Conservation (phyloP, 1,284 basidiomycete species). For the Apiotrichum laibachii region DNA sequence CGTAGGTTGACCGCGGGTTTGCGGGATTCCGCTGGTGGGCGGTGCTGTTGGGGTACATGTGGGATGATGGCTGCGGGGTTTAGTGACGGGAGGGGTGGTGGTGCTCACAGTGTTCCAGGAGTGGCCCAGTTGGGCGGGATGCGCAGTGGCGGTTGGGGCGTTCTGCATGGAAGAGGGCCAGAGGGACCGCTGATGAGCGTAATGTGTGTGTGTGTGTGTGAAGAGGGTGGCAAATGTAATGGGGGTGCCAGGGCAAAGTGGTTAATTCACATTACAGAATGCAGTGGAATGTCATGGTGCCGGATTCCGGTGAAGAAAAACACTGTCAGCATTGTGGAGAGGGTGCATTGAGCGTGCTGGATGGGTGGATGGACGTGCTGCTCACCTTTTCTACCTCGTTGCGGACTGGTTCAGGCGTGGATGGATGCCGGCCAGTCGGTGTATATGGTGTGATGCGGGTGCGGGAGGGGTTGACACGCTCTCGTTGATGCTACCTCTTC, state of each 20-base stretch:
- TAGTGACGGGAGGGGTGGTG: too few relatives aligned
- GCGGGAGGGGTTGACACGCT: too few relatives aligned
- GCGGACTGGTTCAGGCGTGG: too few relatives aligned
- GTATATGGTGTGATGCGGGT: too few relatives aligned
- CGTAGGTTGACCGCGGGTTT: conserved; percentile 34
- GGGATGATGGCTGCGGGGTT: conserved; percentile 5
- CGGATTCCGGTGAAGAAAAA: not conserved
- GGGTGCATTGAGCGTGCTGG: not conserved
- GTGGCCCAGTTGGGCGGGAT: conserved; percentile 23
- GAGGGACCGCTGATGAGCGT: conserved; percentile 3
- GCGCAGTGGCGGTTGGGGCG: conserved; percentile 22
- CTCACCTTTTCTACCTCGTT: not conserved
- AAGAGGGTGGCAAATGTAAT: not conserved
- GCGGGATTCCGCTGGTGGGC: conserved; percentile 31
- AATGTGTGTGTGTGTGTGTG: not conserved
- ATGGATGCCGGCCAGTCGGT: too few relatives aligned
- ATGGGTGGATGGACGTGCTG: conserved; percentile 4
- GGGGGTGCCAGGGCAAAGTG: too few relatives aligned
- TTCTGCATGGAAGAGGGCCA: conserved; percentile 28
- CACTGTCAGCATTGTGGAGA: not conserved
- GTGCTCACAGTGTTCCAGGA: conserved; percentile 26
- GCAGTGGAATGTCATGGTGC: not conserved
- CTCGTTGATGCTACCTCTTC: too few relatives aligned
- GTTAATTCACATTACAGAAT: too few relatives aligned
- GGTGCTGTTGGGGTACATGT: conserved; percentile 30